Conservation (phyloP, 352 stramenopile species). For the Globisporangium spiculum region DNA sequence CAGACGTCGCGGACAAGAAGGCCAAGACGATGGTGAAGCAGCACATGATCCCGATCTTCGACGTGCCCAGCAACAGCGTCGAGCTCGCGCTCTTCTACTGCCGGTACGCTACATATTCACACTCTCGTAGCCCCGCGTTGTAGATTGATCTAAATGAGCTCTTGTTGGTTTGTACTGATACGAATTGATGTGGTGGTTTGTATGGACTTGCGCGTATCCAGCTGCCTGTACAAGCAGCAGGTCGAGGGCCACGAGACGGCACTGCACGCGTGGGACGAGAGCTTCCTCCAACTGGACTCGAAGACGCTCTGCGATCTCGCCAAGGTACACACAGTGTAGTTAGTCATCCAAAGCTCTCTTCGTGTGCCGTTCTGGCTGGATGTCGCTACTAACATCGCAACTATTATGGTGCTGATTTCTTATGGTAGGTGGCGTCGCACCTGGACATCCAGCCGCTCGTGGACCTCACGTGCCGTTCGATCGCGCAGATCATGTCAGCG, state of each 20-base stretch:
- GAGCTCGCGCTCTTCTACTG: conserved; percentile 74
- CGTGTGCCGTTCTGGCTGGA: neutral
- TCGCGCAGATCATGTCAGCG: conserved; percentile 83
- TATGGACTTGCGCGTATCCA: conserved; percentile 19
- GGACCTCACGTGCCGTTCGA: conserved; percentile 76
- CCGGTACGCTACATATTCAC: conserved; percentile 28
- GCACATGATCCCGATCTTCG: conserved; percentile 73
- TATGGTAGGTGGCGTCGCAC: conserved; percentile 59
- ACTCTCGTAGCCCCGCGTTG: neutral
- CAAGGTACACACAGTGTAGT: conserved; percentile 36
- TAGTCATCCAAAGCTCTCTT: neutral
- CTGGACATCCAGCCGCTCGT: conserved; percentile 80
- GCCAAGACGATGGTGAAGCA: conserved; percentile 52
- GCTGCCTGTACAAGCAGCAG: conserved; percentile 76
- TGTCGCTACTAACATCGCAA: neutral
- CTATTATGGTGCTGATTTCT: neutral
- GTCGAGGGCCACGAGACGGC: conserved; percentile 55
- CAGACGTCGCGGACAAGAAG: conserved; percentile 52
- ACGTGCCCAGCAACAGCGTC: conserved; percentile 69
- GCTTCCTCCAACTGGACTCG: conserved; percentile 69
- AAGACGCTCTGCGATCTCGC: conserved; percentile 78
- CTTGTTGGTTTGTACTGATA: neutral
- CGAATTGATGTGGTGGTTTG: neutral
- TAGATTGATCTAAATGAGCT: neutral
- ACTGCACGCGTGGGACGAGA: conserved; percentile 63